Conservation (phyloP, 106 monocot genomes). For the Phalaenopsis equestris region DNA sequence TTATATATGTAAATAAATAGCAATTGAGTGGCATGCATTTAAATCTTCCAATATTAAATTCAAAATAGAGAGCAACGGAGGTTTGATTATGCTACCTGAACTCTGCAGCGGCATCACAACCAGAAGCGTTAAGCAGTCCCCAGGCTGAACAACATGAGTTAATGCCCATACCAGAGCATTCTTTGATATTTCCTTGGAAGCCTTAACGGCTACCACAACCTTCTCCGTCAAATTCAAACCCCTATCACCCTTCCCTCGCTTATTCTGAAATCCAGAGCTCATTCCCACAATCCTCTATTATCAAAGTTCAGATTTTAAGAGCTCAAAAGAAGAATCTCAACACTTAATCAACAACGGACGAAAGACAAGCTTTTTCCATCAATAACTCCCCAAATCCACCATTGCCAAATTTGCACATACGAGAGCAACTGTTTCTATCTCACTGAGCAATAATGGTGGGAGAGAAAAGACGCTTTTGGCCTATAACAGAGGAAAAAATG, state of each 20-base stretch:
- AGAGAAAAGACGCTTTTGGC: slow-evolving; percentile 14
- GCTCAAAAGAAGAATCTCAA: background rate
- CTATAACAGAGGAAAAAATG: background rate
- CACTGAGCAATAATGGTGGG: background rate
- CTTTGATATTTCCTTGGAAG: slow-evolving; percentile 75
- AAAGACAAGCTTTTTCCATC: background rate
- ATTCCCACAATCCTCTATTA: slow-evolving; percentile 3
- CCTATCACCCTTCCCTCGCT: slow-evolving; percentile 29
- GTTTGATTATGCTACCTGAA: slow-evolving; percentile 28
- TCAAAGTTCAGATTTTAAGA: background rate
- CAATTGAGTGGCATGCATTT: too few species aligned
- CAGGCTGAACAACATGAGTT: slow-evolving; percentile 79
- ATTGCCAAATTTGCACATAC: background rate
- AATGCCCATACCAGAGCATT: slow-evolving; percentile 74
- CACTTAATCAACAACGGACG: background rate
- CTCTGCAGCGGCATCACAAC: slow-evolving; percentile 60
- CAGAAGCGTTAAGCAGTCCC: slow-evolving; percentile 60
- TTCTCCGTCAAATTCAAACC: slow-evolving; percentile 32
- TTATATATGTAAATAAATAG: too few species aligned
- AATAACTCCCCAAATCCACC: background rate
- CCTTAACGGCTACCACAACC: slow-evolving; percentile 76
- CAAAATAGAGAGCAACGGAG: background rate
- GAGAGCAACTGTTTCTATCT: slow-evolving; percentile 9
- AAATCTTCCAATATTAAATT: too few species aligned
- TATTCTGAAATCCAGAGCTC: slow-evolving; percentile 19